Evolutionary conservation across 345 rosid genomes (phyloP).

Genomic region (Aethionema arabicum): DNA sequence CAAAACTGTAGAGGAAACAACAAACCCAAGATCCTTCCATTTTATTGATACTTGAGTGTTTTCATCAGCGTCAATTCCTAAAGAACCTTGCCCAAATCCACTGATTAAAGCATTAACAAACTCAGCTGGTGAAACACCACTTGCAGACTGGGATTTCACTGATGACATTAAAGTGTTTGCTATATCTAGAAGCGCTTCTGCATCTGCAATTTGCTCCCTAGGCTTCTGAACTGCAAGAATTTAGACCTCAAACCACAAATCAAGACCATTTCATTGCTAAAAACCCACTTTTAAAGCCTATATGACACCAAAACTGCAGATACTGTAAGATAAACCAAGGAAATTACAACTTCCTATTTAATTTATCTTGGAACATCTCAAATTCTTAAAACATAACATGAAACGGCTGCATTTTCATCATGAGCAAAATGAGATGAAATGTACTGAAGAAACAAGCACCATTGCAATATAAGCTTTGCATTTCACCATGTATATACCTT

Average conservation of each 20-base stretch:
- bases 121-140: slow-evolving; percentile 62
- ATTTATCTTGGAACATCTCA: slow-evolving; percentile 4
- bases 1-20: slow-evolving; percentile 52
- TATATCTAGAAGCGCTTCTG: slow-evolving; percentile 78
- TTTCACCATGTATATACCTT: slow-evolving; percentile 44
- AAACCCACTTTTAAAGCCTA: neutral
- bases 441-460: neutral
- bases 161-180: slow-evolving; percentile 65
- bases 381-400: neutral
- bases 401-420: slow-evolving; percentile 1
- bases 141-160: slow-evolving; percentile 63
- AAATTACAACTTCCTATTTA: neutral
- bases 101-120: slow-evolving; percentile 51
- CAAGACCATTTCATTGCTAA: neutral
- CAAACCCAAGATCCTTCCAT: slow-evolving; percentile 74
- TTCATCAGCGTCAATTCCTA: slow-evolving; percentile 39
- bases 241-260: neutral
- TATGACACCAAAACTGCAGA: neutral
- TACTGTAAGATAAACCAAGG: neutral
- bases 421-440: neutral
- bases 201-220: slow-evolving; percentile 91
- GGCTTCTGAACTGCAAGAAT: slow-evolving; percentile 63
- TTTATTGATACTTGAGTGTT: slow-evolving; percentile 44
- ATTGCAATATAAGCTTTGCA: neutral
- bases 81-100: slow-evolving; percentile 48